A percentile compares a stretch with the other conserved stretches of the same genome.
phyloP scores from a whole-genome alignment of 1,139 yeast genomes.

The Zygosaccharomyces sapae region DNA sequence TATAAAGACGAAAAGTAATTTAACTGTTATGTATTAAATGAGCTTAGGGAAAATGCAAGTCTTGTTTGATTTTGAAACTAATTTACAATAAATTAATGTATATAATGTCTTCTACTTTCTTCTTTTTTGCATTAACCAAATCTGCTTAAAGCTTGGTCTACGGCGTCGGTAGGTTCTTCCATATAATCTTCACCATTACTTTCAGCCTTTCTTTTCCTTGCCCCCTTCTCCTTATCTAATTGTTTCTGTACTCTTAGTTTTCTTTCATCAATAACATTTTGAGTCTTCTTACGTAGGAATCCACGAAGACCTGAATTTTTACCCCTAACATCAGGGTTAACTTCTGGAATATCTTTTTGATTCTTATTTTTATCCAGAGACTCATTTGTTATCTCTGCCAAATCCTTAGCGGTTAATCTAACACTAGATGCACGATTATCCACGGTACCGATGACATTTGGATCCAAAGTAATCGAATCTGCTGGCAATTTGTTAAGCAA shows the following conservation, averaged over 20 bases:
- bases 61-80: not conserved
- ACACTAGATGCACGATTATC: constrained; percentile 62
- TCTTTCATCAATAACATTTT: constrained; percentile 85
- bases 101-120: not conserved
- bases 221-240: constrained; percentile 66
- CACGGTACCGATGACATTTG: constrained; percentile 79
- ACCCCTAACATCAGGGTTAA: constrained; percentile 64
- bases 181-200: constrained; percentile 49
- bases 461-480: constrained; percentile 89
- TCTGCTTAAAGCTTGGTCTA: constrained; percentile 36
- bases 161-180: constrained; percentile 35
- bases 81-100: constrained; percentile 6
- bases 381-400: constrained; percentile 43
- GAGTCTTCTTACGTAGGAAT: constrained; percentile 76
- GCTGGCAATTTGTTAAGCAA: constrained; percentile 86
- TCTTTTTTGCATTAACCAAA: constrained; percentile 19
- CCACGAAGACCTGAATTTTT: constrained; percentile 81
- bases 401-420: constrained; percentile 61
- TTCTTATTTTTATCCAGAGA: constrained; percentile 40
- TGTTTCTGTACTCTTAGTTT: constrained; percentile 76
- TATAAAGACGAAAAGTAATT: not conserved
- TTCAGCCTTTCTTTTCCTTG: constrained; percentile 54
- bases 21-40: not conserved
- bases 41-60: not conserved
- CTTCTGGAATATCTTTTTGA: constrained; percentile 41